Percentiles rank a stretch among this genome's conserved stretches.
phyloP scores from a whole-genome alignment of 2,329 filamentous ascomycete species.

The Pestalotiopsis sp. region DNA sequence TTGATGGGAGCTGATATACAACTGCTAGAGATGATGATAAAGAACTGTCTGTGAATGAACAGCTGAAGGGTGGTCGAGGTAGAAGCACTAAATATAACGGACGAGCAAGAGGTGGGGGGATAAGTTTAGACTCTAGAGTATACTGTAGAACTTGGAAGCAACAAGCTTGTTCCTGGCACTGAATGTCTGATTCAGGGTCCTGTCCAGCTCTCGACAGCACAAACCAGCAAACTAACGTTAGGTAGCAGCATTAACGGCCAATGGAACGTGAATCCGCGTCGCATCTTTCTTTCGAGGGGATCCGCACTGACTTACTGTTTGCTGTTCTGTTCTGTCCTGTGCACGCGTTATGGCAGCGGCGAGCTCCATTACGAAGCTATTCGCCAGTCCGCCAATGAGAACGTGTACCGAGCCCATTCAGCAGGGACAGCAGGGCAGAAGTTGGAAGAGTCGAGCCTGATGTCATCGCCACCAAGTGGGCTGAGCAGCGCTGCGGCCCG shows the following conservation, averaged over 20 bases:
- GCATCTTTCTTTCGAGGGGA: not conserved
- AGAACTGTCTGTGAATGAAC: too few relatives aligned
- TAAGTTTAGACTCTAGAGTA: not conserved
- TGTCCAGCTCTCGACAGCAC: too few relatives aligned
- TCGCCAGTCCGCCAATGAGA: not conserved
- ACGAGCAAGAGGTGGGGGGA: not conserved
- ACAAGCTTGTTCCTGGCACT: constrained; percentile 3
- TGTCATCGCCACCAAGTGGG: constrained; percentile 26
- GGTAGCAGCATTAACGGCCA: not conserved
- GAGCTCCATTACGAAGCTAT: constrained; percentile 2
- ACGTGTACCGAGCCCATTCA: constrained; percentile 17
- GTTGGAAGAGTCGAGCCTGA: constrained; percentile 17
- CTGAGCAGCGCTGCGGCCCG: constrained; percentile 13
- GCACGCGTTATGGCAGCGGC: constrained; percentile 5
- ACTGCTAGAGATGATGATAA: too few relatives aligned
- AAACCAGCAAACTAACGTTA: not conserved
- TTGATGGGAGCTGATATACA: too few relatives aligned
- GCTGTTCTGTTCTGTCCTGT: not conserved
- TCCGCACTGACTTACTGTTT: constrained; percentile 2
- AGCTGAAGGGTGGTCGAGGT: too few relatives aligned
- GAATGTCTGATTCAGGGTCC: not conserved
- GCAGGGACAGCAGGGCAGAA: constrained; percentile 17
- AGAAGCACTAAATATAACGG: not conserved
- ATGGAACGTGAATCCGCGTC: not conserved
- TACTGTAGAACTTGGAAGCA: not conserved